Conservation (phyloP, 1,284 basidiomycete genomes). For the Sanguinoderma infundibulare region DNA sequence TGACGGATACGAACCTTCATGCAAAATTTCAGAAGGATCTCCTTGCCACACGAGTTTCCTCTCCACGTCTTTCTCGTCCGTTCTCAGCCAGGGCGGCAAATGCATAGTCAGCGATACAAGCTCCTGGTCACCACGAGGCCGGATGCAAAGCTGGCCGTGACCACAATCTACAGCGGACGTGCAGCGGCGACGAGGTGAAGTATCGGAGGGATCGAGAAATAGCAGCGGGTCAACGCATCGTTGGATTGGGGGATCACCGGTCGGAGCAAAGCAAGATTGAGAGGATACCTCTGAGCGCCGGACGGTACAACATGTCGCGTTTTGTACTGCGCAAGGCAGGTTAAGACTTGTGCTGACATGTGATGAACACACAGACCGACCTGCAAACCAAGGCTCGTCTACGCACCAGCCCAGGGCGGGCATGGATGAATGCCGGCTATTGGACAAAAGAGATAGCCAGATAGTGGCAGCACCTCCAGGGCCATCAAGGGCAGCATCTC, state of each 20-base stretch:
- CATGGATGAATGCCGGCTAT: not conserved
- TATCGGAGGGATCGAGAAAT: conserved; percentile 43
- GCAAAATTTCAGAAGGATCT: conserved; percentile 64
- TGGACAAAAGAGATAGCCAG: conserved; percentile 53
- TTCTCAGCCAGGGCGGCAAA: conserved; percentile 20
- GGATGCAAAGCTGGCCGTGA: conserved; percentile 45
- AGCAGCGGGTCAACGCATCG: conserved; percentile 61
- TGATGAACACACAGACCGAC: conserved; percentile 26
- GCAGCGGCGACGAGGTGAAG: conserved; percentile 39
- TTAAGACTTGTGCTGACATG: not conserved
- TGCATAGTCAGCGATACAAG: conserved; percentile 52
- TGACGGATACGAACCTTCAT: conserved; percentile 57
- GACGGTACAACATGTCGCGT: conserved; percentile 21
- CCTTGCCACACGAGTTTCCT: conserved; percentile 68
- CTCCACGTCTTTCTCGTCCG: conserved; percentile 13
- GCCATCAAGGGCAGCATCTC: conserved; percentile 52
- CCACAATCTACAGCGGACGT: conserved; percentile 40
- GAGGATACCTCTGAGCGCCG: conserved; percentile 1
- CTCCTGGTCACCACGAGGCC: conserved; percentile 47
- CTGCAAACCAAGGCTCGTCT: conserved; percentile 36
- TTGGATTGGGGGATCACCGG: conserved; percentile 19
- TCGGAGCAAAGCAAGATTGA: conserved; percentile 52
- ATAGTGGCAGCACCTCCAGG: conserved; percentile 32
- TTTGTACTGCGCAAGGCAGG: conserved; percentile 21
- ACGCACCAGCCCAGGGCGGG: conserved; percentile 64